Conservation (phyloP, 805 yeast genomes). For the Candida yuanshanica region DNA sequence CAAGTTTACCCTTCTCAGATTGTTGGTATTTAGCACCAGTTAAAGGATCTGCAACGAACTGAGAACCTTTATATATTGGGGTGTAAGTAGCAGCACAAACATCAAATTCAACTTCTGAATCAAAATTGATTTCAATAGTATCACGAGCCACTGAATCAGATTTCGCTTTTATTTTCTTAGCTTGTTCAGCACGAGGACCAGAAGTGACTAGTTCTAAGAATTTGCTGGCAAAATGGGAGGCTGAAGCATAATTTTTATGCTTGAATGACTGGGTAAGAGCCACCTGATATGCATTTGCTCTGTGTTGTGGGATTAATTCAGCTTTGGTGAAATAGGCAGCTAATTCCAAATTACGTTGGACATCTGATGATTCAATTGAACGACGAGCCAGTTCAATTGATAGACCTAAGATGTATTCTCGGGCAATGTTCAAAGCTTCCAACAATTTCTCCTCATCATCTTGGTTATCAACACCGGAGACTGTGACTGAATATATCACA, state of each 20-base stretch:
- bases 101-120: conserved; percentile 85
- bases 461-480: conserved; percentile 63
- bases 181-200: conserved; percentile 86
- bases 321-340: conserved; percentile 94
- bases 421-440: conserved; percentile 66
- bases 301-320: conserved; percentile 75
- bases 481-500: conserved; percentile 68
- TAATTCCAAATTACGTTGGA: conserved; percentile 84
- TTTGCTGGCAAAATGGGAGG: conserved; percentile 85
- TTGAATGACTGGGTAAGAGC: conserved; percentile 93
- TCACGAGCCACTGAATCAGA: conserved; percentile 81
- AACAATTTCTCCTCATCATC: conserved; percentile 74
- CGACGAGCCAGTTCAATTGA: conserved; percentile 90
- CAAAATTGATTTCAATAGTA: conserved; percentile 86
- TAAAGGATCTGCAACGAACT: conserved; percentile 67
- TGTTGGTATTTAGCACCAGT: conserved; percentile 86
- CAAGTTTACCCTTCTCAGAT: conserved; percentile 71
- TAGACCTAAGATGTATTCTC: conserved; percentile 88
- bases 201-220: conserved; percentile 61
- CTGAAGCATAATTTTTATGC: conserved; percentile 80
- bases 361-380: conserved; percentile 59
- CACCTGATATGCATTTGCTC: conserved; percentile 83
- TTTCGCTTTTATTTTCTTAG: conserved; percentile 71
- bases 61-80: conserved; percentile 80
- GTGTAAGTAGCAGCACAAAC: conserved; percentile 83